Base-by-base conservation (phyloP, 2,329 filamentous ascomycete species). In the Penicillium sp. region DNA sequence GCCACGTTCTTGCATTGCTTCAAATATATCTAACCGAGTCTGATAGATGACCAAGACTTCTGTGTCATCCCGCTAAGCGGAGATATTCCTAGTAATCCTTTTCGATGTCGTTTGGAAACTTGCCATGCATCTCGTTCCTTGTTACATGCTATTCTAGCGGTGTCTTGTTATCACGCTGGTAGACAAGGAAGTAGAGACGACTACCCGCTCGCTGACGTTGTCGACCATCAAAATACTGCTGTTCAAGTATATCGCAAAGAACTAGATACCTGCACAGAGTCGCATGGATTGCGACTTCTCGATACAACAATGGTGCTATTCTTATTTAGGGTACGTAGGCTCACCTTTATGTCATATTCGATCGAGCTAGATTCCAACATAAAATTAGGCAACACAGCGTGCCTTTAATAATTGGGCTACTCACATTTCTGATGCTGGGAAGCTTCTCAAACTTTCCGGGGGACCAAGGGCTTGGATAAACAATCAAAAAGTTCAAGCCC, bases 41-140 rank as follows among this genome's bases (percentile, higher is more conserved):
- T 49, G 18, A 3, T 8, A 55, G 52, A 55, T 11, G 46, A 55
- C 43, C 45, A 49, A 49, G 20, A 43, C 6, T 50, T 45, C 3
- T 55, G 53, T 38, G 26, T 55, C 11, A 8, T 45, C 6, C 53
- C 53, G 12, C 38, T 55, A 16, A 55, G 53, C 8, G 26, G 53
- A 45, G 53, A 55, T 50, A 35, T 55, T 24, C 35, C 18, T 7
- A 45, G 53, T 45, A 55, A 55, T 43, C 53, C 53, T 35, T n/a
- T 55, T 28, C 46, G 53, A 45, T 55, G 46, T 30, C 53, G 38
- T 14, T 12, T 55, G 40, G 47, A 55, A 18, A 9, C 28, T 16
- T 55, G 46, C 4, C 53, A 18, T 9, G 11, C n/a, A 45, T 49
- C 53, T n/a, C 18, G 8, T 28, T 30, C 24, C 14, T 38, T 55